These are phyloP conservation scores for Tolypocladium tundrense DNA, from an alignment of 2,329 filamentous ascomycete genomes.

Conservation along the genomic window DNA sequence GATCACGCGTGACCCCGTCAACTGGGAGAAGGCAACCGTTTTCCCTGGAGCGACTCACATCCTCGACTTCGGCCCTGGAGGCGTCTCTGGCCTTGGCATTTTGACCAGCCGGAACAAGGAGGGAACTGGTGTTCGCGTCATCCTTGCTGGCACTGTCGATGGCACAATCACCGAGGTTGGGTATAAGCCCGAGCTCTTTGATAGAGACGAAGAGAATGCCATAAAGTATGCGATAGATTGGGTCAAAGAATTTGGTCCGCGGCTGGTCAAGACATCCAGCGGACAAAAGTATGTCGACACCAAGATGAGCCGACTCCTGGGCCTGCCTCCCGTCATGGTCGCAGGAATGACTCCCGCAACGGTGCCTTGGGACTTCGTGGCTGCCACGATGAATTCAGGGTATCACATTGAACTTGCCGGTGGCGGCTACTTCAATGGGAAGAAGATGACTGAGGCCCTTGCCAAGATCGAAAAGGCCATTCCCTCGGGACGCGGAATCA, in stretches of 20 bases:
- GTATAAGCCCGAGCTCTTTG: slow-evolving; percentile 96
- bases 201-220: slow-evolving; percentile 88
- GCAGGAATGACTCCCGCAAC: slow-evolving; percentile 91
- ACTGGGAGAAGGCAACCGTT: slow-evolving; percentile 91
- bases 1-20: slow-evolving; percentile 87
- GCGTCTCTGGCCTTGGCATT: slow-evolving; percentile 90
- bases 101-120: slow-evolving; percentile 99
- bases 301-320: slow-evolving; percentile 83
- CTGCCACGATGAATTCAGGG: slow-evolving; percentile 88
- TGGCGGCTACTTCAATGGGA: slow-evolving; percentile 79
- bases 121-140: slow-evolving; percentile 91
- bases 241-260: slow-evolving; percentile 96
- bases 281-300: slow-evolving; percentile 92
- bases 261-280: slow-evolving; percentile 76
- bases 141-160: slow-evolving; percentile 86
- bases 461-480: slow-evolving; percentile 77
- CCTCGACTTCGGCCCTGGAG: slow-evolving; percentile 91
- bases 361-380: slow-evolving; percentile 83
- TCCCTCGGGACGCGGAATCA: slow-evolving; percentile 77
- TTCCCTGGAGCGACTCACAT: slow-evolving; percentile 91
- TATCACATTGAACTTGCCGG: slow-evolving; percentile 87
- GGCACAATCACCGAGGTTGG: slow-evolving; percentile 85
- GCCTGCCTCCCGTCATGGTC: slow-evolving; percentile 78
- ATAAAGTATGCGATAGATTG: slow-evolving; percentile 94
- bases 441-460: slow-evolving; percentile 73